A percentile compares a stretch with the other conserved stretches of the same genome.
Evolutionary conservation across 306 rosid species (phyloP).

Genomic region (Quercus aquifolioides): DNA sequence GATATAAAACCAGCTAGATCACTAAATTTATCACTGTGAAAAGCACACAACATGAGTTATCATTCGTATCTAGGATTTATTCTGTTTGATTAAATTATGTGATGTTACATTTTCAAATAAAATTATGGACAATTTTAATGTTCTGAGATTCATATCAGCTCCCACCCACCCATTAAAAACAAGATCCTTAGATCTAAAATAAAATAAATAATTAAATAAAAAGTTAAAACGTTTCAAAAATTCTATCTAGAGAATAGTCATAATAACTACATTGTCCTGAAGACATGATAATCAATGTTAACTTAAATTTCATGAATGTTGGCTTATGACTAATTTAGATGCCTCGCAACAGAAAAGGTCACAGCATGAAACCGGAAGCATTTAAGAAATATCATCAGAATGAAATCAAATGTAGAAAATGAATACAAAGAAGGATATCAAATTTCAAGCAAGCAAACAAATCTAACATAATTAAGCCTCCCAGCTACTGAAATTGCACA

Average conservation of each 20-base stretch:
- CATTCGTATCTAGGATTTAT: neutral
- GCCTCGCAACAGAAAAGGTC: neutral
- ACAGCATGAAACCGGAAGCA: neutral
- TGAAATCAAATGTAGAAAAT: neutral
- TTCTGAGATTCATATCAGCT: neutral
- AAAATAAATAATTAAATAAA: no score
- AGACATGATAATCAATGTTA: no score
- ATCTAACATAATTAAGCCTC: neutral
- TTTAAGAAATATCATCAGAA: neutral
- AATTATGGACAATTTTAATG: neutral
- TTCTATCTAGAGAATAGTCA: neutral
- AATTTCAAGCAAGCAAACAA: neutral
- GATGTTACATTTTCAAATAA: neutral
- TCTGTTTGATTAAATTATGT: neutral
- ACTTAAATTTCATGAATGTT: neutral
- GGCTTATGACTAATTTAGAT: neutral
- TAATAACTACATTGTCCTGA: no score
- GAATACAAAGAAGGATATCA: neutral
- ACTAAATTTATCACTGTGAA: neutral
- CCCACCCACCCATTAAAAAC: neutral
- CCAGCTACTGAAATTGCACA: neutral
- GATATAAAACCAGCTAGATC: neutral
- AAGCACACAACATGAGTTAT: neutral
- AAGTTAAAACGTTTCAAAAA: neutral
- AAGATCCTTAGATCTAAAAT: no score